Conservation (phyloP, 768 basidiomycete genomes). For the Russula foetens region DNA sequence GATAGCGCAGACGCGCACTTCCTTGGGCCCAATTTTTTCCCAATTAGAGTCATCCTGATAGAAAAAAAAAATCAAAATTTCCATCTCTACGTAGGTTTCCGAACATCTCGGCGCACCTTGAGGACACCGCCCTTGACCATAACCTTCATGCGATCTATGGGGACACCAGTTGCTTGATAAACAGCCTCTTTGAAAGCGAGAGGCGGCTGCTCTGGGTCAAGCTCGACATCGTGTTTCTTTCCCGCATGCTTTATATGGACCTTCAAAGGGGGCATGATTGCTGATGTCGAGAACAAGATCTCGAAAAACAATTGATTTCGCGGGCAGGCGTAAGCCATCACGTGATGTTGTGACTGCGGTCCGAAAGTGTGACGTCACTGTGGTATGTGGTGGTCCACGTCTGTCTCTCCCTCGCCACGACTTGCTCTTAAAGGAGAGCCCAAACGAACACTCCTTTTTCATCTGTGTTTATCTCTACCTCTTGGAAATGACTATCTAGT, state of each 20-base stretch:
- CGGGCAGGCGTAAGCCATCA: conserved; percentile 11
- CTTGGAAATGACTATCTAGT: conserved; percentile 43
- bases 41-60: conserved; percentile 78
- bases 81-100: background rate
- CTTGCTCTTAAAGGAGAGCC: background rate
- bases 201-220: conserved; percentile 66
- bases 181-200: conserved; percentile 76
- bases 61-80: background rate
- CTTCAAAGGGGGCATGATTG: conserved; percentile 52
- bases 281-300: too few species aligned
- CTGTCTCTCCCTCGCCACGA: background rate
- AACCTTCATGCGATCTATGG: conserved; percentile 90
- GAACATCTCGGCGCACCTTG: conserved; percentile 47
- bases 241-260: conserved; percentile 90
- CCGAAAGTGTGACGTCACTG: conserved; percentile 4
- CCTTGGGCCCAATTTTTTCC: conserved; percentile 77
- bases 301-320: background rate
- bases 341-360: conserved; percentile 1
- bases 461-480: background rate
- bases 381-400: background rate
- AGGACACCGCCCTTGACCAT: conserved; percentile 91
- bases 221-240: conserved; percentile 59
- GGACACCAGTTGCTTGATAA: conserved; percentile 78
- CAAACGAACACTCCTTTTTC: background rate
- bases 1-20: conserved; percentile 36